A percentile compares a stretch with the other conserved stretches of the same genome.
Conservation (phyloP, 1,139 yeast species). For the Kodamaea ohmeri region DNA sequence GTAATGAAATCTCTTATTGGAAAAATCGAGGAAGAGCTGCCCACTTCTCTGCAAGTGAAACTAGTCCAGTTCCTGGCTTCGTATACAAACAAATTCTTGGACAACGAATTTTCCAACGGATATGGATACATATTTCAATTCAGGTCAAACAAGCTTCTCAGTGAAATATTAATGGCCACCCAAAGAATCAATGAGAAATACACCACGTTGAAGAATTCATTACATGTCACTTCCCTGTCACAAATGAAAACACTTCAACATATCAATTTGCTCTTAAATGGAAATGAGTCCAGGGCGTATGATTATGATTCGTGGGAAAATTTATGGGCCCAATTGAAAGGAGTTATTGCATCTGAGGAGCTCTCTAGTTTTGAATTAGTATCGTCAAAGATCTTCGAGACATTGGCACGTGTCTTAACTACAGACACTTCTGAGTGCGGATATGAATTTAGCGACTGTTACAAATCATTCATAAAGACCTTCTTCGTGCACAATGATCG, state of each 20-base stretch:
- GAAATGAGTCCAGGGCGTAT: conserved; percentile 14
- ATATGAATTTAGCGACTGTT: conserved; percentile 27
- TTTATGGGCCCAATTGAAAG: conserved; percentile 47
- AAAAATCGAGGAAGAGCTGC: conserved; percentile 4
- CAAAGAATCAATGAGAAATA: conserved; percentile 22
- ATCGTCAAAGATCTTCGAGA: conserved; percentile 61
- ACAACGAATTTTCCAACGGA: conserved; percentile 34
- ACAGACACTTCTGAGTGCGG: conserved; percentile 24
- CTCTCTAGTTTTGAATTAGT: conserved; percentile 76
- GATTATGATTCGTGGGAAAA: conserved; percentile 40
- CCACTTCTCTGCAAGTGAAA: not conserved
- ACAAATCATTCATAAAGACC: conserved; percentile 45
- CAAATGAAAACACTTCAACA: conserved; percentile 20
- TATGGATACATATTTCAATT: conserved; percentile 27
- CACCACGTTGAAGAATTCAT: conserved; percentile 17
- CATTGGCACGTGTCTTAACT: conserved; percentile 43
- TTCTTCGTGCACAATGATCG: conserved; percentile 36
- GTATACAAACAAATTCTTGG: conserved; percentile 27
- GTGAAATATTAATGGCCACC: conserved; percentile 20
- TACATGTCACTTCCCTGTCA: conserved; percentile 16
- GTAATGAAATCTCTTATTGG: conserved; percentile 12
- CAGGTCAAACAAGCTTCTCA: conserved; percentile 20
- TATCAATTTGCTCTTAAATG: conserved; percentile 17
- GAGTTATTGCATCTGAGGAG: conserved; percentile 22
- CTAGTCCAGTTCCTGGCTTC: conserved; percentile 8